A percentile compares a stretch with the other conserved stretches of the same genome.
phyloP scores from a whole-genome alignment of 495 filamentous ascomycete species.

The Tuber calosporum region DNA sequence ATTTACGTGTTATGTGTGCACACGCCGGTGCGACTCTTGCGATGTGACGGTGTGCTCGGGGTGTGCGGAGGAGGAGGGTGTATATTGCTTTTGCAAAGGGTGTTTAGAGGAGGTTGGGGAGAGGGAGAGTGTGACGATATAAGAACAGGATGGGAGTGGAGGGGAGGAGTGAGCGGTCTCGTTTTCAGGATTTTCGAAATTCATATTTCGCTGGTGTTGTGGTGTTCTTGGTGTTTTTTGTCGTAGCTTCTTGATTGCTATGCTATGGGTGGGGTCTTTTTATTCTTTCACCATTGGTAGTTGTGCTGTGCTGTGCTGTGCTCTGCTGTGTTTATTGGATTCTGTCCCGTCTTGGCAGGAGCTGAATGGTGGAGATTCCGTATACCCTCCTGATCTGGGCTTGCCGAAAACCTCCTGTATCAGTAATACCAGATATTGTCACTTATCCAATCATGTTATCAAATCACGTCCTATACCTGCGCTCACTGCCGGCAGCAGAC shows the following conservation, averaged over 20 bases:
- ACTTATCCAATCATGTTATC: neutral
- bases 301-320: neutral
- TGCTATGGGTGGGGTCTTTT: neutral
- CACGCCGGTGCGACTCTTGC: conserved; percentile 28
- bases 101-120: conserved; percentile 20
- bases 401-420: neutral
- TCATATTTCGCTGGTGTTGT: neutral
- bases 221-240: neutral
- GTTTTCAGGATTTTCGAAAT: neutral
- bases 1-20: conserved; percentile 34
- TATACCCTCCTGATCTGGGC: neutral
- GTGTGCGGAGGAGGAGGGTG: conserved; percentile 32
- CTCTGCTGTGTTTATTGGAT: neutral
- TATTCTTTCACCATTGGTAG: neutral
- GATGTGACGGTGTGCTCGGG: conserved; percentile 35
- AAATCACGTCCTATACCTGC: no score
- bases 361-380: neutral
- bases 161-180: neutral
- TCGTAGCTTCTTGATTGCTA: neutral
- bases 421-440: neutral
- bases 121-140: conserved; percentile 11
- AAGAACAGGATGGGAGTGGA: neutral
- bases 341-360: neutral
- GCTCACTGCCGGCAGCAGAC: neutral
- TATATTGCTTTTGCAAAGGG: conserved; percentile 33